phyloP scores from a whole-genome alignment of 768 basidiomycete genomes.

The Leccinum uliginosum region DNA sequence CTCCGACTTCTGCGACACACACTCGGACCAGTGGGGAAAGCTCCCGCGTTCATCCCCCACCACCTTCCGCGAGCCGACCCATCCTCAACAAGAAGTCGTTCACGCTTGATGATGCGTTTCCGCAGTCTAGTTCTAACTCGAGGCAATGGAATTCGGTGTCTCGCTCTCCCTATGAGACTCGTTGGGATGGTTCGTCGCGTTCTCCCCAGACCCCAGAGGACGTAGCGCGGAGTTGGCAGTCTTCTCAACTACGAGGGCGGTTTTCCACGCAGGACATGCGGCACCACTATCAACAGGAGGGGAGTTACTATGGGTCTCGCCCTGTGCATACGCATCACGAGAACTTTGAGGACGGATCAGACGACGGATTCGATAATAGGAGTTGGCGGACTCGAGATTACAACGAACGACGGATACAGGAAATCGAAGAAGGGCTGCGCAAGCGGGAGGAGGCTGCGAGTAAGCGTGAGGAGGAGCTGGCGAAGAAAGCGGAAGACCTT shows the following conservation, averaged over 20 bases:
- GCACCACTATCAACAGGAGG: constrained; percentile 20
- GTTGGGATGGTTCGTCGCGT: constrained; percentile 26
- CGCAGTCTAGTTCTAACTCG: constrained; percentile 21
- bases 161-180: constrained; percentile 27
- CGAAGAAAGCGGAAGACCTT: constrained; percentile 35
- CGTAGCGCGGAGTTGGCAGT: constrained; percentile 27
- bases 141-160: constrained; percentile 17
- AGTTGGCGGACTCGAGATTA: constrained; percentile 29
- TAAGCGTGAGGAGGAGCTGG: constrained; percentile 31
- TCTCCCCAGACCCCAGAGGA: constrained; percentile 31
- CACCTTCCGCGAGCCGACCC: constrained; percentile 30
- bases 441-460: constrained; percentile 33
- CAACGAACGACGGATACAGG: constrained; percentile 30
- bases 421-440: constrained; percentile 29
- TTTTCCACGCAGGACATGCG: constrained; percentile 32
- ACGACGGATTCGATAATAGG: constrained; percentile 30
- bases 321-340: constrained; percentile 27
- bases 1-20: constrained; percentile 16
- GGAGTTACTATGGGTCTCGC: constrained; percentile 7
- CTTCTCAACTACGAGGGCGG: constrained; percentile 23
- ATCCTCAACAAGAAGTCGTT: constrained; percentile 29
- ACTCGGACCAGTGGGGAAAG: constrained; percentile 5
- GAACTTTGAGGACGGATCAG: constrained; percentile 28
- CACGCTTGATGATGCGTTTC: constrained; percentile 23
- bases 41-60: constrained; percentile 17